Base-by-base conservation (phyloP, 2,329 filamentous ascomycete genomes). In the Hymenoscyphus albidus region DNA sequence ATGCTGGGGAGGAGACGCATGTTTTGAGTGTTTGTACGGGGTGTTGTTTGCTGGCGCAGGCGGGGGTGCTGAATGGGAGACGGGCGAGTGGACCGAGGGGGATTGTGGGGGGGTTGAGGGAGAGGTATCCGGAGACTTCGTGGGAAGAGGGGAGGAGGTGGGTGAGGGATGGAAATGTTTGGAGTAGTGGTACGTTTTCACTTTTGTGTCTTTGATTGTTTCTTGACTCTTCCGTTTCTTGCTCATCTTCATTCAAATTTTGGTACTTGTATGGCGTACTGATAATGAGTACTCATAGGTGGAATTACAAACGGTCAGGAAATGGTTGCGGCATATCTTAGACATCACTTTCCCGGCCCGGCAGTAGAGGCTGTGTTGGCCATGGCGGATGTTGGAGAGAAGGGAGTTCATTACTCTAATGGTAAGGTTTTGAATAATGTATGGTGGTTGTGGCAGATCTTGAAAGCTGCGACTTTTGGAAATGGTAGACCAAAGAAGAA, bases 281-380 rank as follows among this genome's bases (percentile, higher is more conserved):
- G 55, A 69, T 54, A n/a, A 32, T 14, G 32, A 27, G 18, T 42
- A 2, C 22, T 27, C 22, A 27, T 27, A 72, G 70, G 70, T n/a
- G 82, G 81, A 60, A 74, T 85, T 62, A 85, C 83, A 13, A 85
- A 85, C 66, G 82, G 82, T 39, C 84, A 85, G 68, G 83, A 85
- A 64, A 76, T 85, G 62, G 79, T 84, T 56, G 80, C 80, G 18
- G 82, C 82, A 2, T 85, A 85, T 70, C 78, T 79, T 9, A 78
- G 80, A 42, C 74, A 77, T 5, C 76, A 76, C 55, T 76, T 77
- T 62, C 77, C 78, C 62, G 82, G 83, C 70, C 77, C 81, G 0
- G 69, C 66, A 4, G 72, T 79, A 0, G 82, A 85, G 70, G 69
- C 82, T 56, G 77, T 72, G 3, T 74, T 79, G 27, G 72, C 73